A percentile compares a stretch with the other conserved stretches of the same genome.
Conservation (phyloP, 495 filamentous ascomycete species). For the Podospora fimiseda region DNA sequence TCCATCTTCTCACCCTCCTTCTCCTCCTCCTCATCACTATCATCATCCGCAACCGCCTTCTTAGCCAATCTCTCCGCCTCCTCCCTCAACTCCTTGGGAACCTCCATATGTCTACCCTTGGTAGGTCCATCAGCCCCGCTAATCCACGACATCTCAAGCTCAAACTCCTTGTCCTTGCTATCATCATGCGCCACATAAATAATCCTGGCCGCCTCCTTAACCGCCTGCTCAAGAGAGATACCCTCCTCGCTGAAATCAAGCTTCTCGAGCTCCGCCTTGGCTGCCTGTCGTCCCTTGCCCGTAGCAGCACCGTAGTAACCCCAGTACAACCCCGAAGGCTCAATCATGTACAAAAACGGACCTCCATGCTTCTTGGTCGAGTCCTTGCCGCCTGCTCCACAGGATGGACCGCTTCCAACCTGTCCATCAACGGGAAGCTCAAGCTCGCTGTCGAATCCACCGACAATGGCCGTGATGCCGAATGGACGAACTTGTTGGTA, state of each 20-base stretch:
- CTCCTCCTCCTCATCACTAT: conserved; percentile 61
- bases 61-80: conserved; percentile 88
- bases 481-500: conserved; percentile 96
- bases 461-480: conserved; percentile 90
- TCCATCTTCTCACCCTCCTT: conserved; percentile 64
- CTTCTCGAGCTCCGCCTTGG: conserved; percentile 97
- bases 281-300: conserved; percentile 90
- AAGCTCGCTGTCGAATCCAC: conserved; percentile 81
- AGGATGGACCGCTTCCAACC: conserved; percentile 70
- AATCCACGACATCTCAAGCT: conserved; percentile 98
- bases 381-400: conserved; percentile 74
- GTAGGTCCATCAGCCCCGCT: conserved; percentile 76
- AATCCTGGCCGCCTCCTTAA: conserved; percentile 93
- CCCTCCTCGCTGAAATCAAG: conserved; percentile 67
- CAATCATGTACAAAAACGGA: conserved; percentile 94
- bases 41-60: conserved; percentile 67
- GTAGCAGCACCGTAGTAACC: conserved; percentile 97
- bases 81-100: conserved; percentile 79
- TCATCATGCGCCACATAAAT: conserved; percentile 97
- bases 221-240: conserved; percentile 74
- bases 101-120: conserved; percentile 83
- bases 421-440: conserved; percentile 78
- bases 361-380: conserved; percentile 72
- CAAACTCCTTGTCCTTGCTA: conserved; percentile 96
- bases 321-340: conserved; percentile 95